phyloP scores from a whole-genome alignment of 1,284 basidiomycete species.

The Quambalaria eucalypti region DNA sequence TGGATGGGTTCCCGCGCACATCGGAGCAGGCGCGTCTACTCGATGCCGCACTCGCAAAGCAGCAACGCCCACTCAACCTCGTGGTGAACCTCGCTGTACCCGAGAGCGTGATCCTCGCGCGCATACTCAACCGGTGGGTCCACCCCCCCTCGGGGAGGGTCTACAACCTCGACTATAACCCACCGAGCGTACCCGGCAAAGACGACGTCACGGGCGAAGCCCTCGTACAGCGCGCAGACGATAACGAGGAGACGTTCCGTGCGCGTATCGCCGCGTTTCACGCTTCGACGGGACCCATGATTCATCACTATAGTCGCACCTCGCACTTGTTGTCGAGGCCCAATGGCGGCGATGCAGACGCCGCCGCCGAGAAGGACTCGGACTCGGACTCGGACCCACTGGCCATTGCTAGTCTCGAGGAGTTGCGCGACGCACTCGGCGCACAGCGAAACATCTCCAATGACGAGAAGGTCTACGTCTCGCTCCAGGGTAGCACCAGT shows the following conservation, averaged over 20 bases:
- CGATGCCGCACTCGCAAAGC: conserved; percentile 51
- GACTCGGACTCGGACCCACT: too few species aligned
- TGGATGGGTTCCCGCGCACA: conserved; percentile 94
- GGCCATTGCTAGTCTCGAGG: background rate
- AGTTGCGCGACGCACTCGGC: too few species aligned
- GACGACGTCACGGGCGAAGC: conserved; percentile 91
- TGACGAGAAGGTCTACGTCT: conserved; percentile 53
- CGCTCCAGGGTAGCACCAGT: conserved; percentile 70
- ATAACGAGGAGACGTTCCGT: conserved; percentile 73
- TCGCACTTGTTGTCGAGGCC: conserved; percentile 41
- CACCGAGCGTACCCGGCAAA: conserved; percentile 70
- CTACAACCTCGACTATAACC: conserved; percentile 61
- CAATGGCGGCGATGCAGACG: conserved; percentile 13
- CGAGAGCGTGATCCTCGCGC: conserved; percentile 74
- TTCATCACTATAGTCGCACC: conserved; percentile 63
- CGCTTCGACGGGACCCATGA: conserved; percentile 72
- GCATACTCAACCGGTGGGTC: conserved; percentile 83
- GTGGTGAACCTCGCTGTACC: conserved; percentile 86
- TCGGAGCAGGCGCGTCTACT: conserved; percentile 76
- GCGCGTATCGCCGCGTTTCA: conserved; percentile 75
- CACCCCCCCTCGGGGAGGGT: conserved; percentile 85
- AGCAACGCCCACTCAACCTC: conserved; percentile 56
- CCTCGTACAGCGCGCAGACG: conserved; percentile 78
- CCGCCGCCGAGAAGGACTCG: conserved; percentile 1
- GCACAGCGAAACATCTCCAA: too few species aligned